phyloP scores from a whole-genome alignment of 164 flowering plant genomes.

The Magnolia changhungtana region DNA sequence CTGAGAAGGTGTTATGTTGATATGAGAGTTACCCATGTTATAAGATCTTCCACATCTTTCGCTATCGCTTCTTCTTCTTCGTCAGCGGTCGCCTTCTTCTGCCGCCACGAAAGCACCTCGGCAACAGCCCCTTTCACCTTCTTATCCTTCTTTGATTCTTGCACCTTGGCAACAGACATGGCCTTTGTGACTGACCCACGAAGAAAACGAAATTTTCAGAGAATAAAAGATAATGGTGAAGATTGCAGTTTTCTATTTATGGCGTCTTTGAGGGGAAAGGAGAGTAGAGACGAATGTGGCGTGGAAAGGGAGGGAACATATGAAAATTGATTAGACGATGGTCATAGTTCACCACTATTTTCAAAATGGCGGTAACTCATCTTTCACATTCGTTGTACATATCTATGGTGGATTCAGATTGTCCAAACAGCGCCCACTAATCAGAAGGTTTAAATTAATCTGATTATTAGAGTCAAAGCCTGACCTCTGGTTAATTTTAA shows the following conservation, averaged over 20 bases:
- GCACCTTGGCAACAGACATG: slow-evolving; percentile 11
- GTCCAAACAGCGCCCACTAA: too few species aligned
- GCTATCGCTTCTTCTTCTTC: slow-evolving; percentile 29
- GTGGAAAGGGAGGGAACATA: too few species aligned
- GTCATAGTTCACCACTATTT: too few species aligned
- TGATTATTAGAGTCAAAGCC: too few species aligned
- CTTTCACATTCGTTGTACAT: too few species aligned
- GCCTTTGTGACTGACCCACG: too few species aligned
- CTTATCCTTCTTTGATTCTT: slow-evolving; percentile 17
- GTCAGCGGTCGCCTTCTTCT: slow-evolving; percentile 33
- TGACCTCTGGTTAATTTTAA: too few species aligned
- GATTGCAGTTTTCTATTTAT: neutral
- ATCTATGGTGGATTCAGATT: too few species aligned
- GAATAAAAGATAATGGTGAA: neutral
- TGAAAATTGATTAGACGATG: too few species aligned
- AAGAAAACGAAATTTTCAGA: too few species aligned
- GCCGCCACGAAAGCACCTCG: slow-evolving; percentile 30
- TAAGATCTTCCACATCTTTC: slow-evolving; percentile 33
- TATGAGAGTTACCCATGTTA: slow-evolving; percentile 28
- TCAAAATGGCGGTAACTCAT: too few species aligned
- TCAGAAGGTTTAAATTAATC: too few species aligned
- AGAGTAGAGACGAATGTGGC: neutral
- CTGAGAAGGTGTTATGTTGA: neutral
- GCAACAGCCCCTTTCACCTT: slow-evolving; percentile 8
- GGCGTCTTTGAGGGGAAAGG: neutral